Evolutionary conservation across 345 rosid species (phyloP).

Genomic region (Boechera divaricarpa): DNA sequence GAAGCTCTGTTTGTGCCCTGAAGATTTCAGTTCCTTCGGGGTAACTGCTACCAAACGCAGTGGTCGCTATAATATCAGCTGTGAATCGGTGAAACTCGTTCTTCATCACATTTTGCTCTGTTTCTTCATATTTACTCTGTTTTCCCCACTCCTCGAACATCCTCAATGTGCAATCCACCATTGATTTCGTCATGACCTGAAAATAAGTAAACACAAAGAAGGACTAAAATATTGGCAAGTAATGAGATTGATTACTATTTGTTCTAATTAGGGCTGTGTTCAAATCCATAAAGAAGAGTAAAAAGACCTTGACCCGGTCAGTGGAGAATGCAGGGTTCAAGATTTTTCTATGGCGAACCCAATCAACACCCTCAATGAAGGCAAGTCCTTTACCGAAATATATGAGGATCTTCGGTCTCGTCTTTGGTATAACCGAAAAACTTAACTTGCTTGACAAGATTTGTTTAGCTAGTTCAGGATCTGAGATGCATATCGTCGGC

Average conservation of each 20-base stretch:
- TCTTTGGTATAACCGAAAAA: constrained; percentile 38
- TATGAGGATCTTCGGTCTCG: constrained; percentile 22
- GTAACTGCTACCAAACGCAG: constrained; percentile 58
- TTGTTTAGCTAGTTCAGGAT: constrained; percentile 50
- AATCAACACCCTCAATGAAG: constrained; percentile 46
- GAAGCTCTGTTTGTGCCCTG: constrained; percentile 51
- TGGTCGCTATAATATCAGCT: constrained; percentile 52
- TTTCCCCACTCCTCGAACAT: constrained; percentile 51
- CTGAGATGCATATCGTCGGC: constrained; percentile 49
- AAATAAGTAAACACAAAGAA: not conserved
- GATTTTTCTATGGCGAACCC: constrained; percentile 52
- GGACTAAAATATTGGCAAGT: not conserved
- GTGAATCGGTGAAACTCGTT: constrained; percentile 48
- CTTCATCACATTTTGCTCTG: constrained; percentile 21
- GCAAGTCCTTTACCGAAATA: constrained; percentile 50
- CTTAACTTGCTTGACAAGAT: constrained; percentile 51
- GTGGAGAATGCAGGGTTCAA: constrained; percentile 55
- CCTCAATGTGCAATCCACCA: constrained; percentile 42
- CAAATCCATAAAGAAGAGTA: not conserved
- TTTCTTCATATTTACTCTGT: constrained; percentile 9
- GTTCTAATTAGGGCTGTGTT: not conserved
- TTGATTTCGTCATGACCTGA: constrained; percentile 40
- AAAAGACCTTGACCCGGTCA: constrained; percentile 54
- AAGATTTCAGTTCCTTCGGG: constrained; percentile 51
- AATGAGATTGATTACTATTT: not conserved